Evolutionary conservation across 352 stramenopile species (phyloP), one percentile per base, ranked within the genome.

Genomic region (Pythium dissotocum): DNA sequence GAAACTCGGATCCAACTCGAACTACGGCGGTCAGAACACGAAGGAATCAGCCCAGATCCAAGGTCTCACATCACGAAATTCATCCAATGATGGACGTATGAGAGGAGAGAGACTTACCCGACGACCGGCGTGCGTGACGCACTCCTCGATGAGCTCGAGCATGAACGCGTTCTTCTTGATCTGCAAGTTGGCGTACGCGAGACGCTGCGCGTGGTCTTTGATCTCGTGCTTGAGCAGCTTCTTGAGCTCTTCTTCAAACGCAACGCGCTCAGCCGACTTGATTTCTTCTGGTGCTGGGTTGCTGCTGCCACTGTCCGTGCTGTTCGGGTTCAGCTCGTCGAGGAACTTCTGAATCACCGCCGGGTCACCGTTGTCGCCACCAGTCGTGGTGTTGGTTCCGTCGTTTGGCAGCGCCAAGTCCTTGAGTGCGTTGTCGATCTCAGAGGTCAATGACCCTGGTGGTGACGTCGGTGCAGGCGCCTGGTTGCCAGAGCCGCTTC

Each of bases 141-240:
- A 73, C n/a, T 42, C 16, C 10, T 65, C 38, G 14, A 73, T 24
- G 35, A 73, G 67, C 16, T 69, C 61, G 4, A 65, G 9, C 26
- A 73, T 48, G 26, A 69, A 69, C 32, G 24, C 26, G 16, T 69
- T 65, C 61, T 73, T 73, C 40, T 65, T 68, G 38, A 67, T 35
- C 44, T 64, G 33, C 13, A 73, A 14, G 12, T 56, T 49, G 2
- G 61, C 61, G 44, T 49, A 69, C 16, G 35, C 36, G 24, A 73
- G 44, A 6, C 56, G 32, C 40, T 73, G 53, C 60, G 21, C 28
- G 36, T 56, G 59, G 14, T 73, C 67, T 7, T 48, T 24, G 28
- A 65, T 16, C 26, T 67, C 53, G 1, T 46, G n/a, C 18, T 48
- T 7, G 52, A 72, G 63, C 8, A 30, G 38, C 44, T 67, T 40